Base-by-base conservation (phyloP, 2,329 filamentous ascomycete species). In the Epicoccum nigrum region DNA sequence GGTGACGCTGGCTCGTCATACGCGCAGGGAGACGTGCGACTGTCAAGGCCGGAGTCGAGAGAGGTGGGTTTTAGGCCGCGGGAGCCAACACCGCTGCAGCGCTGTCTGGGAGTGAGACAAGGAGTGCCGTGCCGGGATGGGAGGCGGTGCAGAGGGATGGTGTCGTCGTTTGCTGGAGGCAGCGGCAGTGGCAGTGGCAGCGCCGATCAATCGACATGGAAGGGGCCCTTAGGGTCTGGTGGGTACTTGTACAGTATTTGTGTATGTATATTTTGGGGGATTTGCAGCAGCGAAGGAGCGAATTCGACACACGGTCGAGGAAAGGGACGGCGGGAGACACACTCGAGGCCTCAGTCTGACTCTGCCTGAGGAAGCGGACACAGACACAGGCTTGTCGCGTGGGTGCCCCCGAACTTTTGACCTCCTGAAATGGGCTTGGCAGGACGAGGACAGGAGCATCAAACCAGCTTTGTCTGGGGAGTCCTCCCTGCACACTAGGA, bases 231-330 rank as follows among this genome's bases (percentile, higher is more conserved):
- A 33, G 45, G 35, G 37, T 37, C 20, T 6, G 45, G 35, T 32
- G 44, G 45, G 50, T 39, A 25, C 45, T 20, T 45, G 12, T 38
- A 32, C 15, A 25, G 3, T 13, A 12, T 23, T 9, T 11, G 39
- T 8, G 3, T 13, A 12, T 23, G 2, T 11, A 27, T 8, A n/a
- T 7, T 33, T 7, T 3, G 30, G 42, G 19, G 45, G 27, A 27
- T 16, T n/a, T n/a, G 64, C 61, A 59, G 56, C 59, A 57, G 63
- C 56, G 60, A 69, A 69, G 58, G 68, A 71, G 68, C 67, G 68
- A 35, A 63, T 47, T 52, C 56, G 59, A 56, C 63, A 59, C 49
- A 42, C 37, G 43, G 37, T 31, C 45, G 45, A 42, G 21, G 37
- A 33, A 19, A 38, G 32, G 31, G 27, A 31, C 27, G 43, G 40